phyloP scores from a whole-genome alignment of 257 asterid species.

The Rauvolfia tetraphylla region DNA sequence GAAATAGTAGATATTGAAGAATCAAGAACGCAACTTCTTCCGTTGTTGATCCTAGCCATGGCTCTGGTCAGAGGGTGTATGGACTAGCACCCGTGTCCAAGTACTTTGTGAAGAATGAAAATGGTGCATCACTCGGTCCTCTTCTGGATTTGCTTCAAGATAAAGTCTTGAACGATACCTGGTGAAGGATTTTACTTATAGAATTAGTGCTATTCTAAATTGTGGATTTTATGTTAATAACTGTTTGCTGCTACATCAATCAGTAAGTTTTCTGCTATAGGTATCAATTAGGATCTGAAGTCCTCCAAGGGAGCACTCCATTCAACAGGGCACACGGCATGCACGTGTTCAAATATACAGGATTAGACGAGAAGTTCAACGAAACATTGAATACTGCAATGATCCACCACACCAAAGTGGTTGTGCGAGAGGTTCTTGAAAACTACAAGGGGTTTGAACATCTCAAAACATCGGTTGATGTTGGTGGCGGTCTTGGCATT shows the following conservation, averaged over 20 bases:
- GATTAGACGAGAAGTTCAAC: conserved; percentile 12
- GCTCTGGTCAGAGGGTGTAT: not conserved
- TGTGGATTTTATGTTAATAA: too few relatives aligned
- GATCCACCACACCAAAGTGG: conserved; percentile 22
- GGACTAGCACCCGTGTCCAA: conserved; percentile 17
- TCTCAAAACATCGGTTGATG: conserved; percentile 29
- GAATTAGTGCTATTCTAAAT: too few relatives aligned
- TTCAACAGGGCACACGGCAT: conserved; percentile 22
- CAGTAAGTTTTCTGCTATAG: not conserved
- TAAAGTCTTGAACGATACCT: not conserved
- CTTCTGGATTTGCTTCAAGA: not conserved
- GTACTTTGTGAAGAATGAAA: not conserved
- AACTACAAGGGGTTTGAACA: conserved; percentile 31
- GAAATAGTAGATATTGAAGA: too few relatives aligned
- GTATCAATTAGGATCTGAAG: conserved; percentile 20
- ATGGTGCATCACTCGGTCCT: not conserved
- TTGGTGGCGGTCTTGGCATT: conserved; percentile 45
- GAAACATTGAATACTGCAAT: conserved; percentile 30
- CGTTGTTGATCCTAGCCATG: not conserved
- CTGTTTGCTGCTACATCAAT: too few relatives aligned
- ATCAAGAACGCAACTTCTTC: conserved; percentile 25
- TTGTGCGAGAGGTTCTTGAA: conserved; percentile 23
- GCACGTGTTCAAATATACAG: conserved; percentile 15
- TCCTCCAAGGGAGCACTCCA: conserved; percentile 28
- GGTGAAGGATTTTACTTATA: not conserved